phyloP scores from a whole-genome alignment of 2,329 filamentous ascomycete genomes.

The Fusarium proliferatum region DNA sequence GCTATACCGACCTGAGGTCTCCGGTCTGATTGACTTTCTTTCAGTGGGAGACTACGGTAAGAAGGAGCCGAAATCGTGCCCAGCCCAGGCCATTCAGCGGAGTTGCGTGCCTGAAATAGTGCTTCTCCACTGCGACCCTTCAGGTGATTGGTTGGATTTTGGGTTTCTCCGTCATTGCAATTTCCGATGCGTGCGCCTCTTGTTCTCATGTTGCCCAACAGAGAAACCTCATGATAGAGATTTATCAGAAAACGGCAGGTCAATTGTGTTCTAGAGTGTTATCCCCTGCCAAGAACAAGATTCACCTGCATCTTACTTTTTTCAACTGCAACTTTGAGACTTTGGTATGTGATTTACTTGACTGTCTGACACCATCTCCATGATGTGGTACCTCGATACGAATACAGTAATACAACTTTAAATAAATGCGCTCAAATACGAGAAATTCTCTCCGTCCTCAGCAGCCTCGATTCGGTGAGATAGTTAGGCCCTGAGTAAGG shows the following conservation, averaged over 20 bases:
- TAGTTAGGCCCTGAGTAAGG: neutral
- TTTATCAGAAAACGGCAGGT: conserved; percentile 23
- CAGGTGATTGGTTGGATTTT: conserved; percentile 24
- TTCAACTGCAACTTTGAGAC: neutral
- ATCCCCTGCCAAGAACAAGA: conserved; percentile 17
- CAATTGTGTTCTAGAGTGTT: neutral
- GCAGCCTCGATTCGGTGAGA: neutral
- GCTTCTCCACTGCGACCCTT: neutral
- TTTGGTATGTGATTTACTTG: neutral
- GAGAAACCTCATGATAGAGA: conserved; percentile 3
- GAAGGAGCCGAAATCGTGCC: conserved; percentile 2
- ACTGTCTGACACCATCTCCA: neutral
- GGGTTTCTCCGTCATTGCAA: conserved; percentile 37
- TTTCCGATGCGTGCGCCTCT: conserved; percentile 33
- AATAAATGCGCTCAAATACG: conserved; percentile 18
- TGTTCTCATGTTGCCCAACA: neutral
- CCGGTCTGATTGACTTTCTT: neutral
- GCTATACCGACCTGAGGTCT: neutral
- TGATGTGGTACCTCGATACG: neutral
- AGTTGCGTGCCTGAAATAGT: conserved; percentile 33
- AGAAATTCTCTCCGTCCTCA: neutral
- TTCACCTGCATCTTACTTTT: neutral
- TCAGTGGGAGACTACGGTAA: neutral
- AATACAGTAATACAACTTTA: conserved; percentile 14
- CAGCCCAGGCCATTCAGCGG: conserved; percentile 19